Evolutionary conservation across 108 stramenopile genomes (phyloP), one percentile per base, ranked within the genome.

Genomic region (Fragilaria crotonensis): DNA sequence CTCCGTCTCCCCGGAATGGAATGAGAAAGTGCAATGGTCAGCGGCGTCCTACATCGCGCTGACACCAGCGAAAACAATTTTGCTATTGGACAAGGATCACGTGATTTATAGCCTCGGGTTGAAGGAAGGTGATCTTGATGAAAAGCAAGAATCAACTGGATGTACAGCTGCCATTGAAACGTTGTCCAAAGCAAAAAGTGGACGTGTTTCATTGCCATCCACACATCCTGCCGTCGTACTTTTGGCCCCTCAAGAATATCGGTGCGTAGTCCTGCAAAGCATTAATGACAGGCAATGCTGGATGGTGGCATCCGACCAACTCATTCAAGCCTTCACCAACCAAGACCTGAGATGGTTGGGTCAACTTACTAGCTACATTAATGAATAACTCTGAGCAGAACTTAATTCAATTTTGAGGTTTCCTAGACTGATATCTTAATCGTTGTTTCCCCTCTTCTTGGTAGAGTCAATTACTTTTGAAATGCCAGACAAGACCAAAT

Each of bases 291-390:
- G n/a, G 20, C 59, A 52, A 64, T 91, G 89, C 56, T 68, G 77
- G 53, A 60, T 87, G 49, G 46, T 79, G 26, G 68, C 74, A 2
- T 90, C 88, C 18, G 58, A 87, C 55, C 77, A 79, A 48, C 66
- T 87, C 45, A 59, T 91, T 49, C 79, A 70, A 19, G 63, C 78
- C 14, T 91, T 79, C 60, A 81, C 82, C 4, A 73, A 76, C 30
- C 67, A 70, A 45, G 89, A 91, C 64, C 51, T 91, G 48, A 69
- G 74, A 26, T 91, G 83, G 84, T 54, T 91, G 30, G 89, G 89
- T 1, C 69, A 76, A 47, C 47, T 91, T 51, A 79, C 85, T 7
- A 55, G 45, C 9, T 83, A 76, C 52, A 63, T 77, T n/a, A n/a
- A n/a, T n/a, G n/a, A n/a, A n/a, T n/a, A n/a, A n/a, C n/a, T n/a